Conservation (phyloP, 805 yeast genomes). For the Cyberlindnera euphorbiiphila region DNA sequence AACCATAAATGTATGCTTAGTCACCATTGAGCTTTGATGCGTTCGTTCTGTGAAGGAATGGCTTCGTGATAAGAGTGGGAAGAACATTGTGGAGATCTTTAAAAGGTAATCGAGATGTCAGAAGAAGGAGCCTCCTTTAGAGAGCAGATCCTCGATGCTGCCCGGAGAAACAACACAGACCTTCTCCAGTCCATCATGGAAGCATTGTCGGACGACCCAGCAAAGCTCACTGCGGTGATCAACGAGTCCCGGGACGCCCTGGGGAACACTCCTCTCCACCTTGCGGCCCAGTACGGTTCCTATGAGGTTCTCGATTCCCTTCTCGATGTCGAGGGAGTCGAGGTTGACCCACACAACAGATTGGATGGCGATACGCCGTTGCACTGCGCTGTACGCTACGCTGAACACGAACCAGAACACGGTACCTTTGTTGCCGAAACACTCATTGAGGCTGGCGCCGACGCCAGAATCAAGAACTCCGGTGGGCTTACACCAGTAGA, state of each 20-base stretch:
- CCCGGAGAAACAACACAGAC: slow-evolving; percentile 84
- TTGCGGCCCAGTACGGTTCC: slow-evolving; percentile 77
- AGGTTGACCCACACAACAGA: slow-evolving; percentile 75
- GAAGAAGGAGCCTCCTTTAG: slow-evolving; percentile 68
- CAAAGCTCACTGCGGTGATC: slow-evolving; percentile 44
- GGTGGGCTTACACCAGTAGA: slow-evolving; percentile 74
- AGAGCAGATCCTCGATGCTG: slow-evolving; percentile 82
- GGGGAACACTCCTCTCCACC: slow-evolving; percentile 77
- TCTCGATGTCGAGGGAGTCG: slow-evolving; percentile 86
- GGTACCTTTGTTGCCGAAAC: slow-evolving; percentile 76
- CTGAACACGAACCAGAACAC: slow-evolving; percentile 69
- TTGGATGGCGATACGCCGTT: slow-evolving; percentile 83
- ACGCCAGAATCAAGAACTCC: slow-evolving; percentile 59
- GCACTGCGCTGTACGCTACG: slow-evolving; percentile 77
- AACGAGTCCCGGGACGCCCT: slow-evolving; percentile 72
- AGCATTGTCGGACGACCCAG: slow-evolving; percentile 20
- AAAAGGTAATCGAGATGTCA: too few species aligned
- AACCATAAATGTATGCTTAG: too few species aligned
- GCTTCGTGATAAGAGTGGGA: too few species aligned
- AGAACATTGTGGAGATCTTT: too few species aligned
- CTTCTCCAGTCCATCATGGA: slow-evolving; percentile 56
- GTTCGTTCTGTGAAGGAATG: too few species aligned
- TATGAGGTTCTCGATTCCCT: slow-evolving; percentile 81
- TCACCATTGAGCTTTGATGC: too few species aligned
- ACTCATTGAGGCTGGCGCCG: slow-evolving; percentile 88